Evolutionary conservation across 805 yeast species (phyloP).

Genomic region (Cyberlindnera veronae): DNA sequence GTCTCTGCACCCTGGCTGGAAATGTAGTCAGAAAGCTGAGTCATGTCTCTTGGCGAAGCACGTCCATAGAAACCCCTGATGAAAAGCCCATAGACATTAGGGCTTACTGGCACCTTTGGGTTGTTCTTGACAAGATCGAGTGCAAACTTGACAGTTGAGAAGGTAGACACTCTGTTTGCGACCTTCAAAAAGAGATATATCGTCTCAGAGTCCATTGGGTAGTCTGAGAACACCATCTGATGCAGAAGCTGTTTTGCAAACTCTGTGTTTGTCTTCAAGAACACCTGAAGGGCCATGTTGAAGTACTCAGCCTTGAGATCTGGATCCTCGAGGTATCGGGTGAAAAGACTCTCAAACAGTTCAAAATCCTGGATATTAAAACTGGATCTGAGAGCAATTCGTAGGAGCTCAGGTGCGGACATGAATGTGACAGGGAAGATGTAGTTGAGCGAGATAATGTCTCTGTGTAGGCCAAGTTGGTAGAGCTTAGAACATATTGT

Average conservation of each 20-base stretch:
- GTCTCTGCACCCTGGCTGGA: conserved; percentile 1
- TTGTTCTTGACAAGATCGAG: conserved; percentile 21
- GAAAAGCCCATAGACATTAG: conserved; percentile 15
- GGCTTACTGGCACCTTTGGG: conserved; percentile 20
- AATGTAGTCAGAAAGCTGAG: conserved; percentile 5
- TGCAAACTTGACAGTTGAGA: conserved; percentile 20
- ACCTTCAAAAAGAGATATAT: conserved; percentile 18
- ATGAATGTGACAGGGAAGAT: conserved; percentile 3
- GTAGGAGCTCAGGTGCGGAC: conserved; percentile 1
- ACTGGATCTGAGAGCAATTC: conserved; percentile 5
- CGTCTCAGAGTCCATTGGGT: conserved; percentile 24
- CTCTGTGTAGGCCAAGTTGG: background rate
- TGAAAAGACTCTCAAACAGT: conserved; percentile 21
- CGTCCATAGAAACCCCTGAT: conserved; percentile 11
- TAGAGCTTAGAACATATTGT: background rate
- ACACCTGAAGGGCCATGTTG: conserved; percentile 23
- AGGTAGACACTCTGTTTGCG: conserved; percentile 17
- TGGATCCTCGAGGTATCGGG: conserved; percentile 18
- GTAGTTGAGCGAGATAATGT: conserved; percentile 3
- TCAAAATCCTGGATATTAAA: conserved; percentile 1
- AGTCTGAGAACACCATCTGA: conserved; percentile 25
- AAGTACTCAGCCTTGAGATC: conserved; percentile 11
- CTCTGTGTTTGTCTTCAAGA: conserved; percentile 22
- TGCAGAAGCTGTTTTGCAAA: conserved; percentile 26
- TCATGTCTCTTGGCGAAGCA: conserved; percentile 12